Conservation (phyloP, 352 stramenopile species). For the Pythium phragmiticola region DNA sequence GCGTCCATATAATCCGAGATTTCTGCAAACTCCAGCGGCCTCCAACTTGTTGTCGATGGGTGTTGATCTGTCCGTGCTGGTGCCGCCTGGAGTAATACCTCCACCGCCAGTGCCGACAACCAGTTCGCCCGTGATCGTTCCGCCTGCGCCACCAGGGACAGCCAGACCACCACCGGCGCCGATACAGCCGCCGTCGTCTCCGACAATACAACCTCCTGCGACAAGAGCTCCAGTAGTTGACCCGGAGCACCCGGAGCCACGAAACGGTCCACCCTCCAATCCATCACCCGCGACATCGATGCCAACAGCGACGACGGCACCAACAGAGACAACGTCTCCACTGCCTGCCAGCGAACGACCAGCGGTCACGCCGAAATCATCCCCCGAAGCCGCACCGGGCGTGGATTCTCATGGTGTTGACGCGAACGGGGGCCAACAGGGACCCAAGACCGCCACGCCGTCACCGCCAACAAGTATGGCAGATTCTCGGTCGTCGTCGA, state of each 20-base stretch:
- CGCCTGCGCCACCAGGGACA: neutral
- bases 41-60: no score
- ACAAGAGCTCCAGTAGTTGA: neutral
- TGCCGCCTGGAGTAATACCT: no score
- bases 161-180: neutral
- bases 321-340: neutral
- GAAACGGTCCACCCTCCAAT: no score
- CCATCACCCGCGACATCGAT: neutral
- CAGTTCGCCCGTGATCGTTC: neutral
- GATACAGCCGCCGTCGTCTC: no score
- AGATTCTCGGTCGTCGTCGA: neutral
- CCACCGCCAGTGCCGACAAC: no score
- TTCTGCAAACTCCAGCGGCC: no score
- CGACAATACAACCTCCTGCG: neutral
- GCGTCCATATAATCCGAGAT: no score
- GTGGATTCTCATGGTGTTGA: neutral
- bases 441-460: neutral
- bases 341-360: neutral
- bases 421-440: neutral
- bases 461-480: neutral
- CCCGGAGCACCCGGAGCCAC: no score
- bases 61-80: no score
- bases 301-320: slow-evolving; percentile 1
- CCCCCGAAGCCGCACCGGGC: neutral
- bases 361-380: neutral